Evolutionary conservation across 2,329 filamentous ascomycete genomes (phyloP).

Genomic region (Coniella vitis): DNA sequence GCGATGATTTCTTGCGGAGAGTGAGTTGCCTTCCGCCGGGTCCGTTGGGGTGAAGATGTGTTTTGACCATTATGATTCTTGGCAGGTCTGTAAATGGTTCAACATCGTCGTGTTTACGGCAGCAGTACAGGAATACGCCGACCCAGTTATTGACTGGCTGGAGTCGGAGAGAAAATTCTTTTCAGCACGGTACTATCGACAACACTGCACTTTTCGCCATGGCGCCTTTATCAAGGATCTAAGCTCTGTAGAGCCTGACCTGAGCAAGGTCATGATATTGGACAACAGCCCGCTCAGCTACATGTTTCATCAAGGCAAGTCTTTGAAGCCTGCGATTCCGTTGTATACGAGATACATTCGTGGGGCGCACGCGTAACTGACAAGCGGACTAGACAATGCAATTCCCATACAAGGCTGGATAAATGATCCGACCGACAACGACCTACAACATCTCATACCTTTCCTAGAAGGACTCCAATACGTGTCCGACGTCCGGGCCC

Average conservation of each 20-base stretch:
- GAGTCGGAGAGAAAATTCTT: constrained; percentile 97
- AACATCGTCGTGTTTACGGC: constrained; percentile 95
- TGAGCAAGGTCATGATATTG: constrained; percentile 97
- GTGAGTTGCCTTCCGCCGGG: constrained; percentile 34
- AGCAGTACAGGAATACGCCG: constrained; percentile 95
- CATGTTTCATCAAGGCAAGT: constrained; percentile 91
- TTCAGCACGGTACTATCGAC: constrained; percentile 84
- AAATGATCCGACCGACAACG: constrained; percentile 94
- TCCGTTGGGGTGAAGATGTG: neutral
- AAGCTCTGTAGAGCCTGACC: constrained; percentile 88
- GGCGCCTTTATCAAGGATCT: constrained; percentile 98
- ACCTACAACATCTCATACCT: constrained; percentile 86
- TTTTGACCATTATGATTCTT: neutral
- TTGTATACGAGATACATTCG: too few relatives aligned
- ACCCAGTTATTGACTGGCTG: constrained; percentile 97
- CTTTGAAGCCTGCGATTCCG: too few relatives aligned
- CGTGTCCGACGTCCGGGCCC: constrained; percentile 87
- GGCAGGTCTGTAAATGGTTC: constrained; percentile 89
- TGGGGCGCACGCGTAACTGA: constrained; percentile 16
- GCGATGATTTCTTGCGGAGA: constrained; percentile 90
- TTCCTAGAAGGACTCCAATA: constrained; percentile 92
- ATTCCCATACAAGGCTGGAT: constrained; percentile 99
- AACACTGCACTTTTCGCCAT: constrained; percentile 93
- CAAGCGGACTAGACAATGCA: constrained; percentile 70
- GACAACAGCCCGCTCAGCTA: constrained; percentile 98